Base-by-base conservation (phyloP, 805 yeast species). In the Ogataea corticis region DNA sequence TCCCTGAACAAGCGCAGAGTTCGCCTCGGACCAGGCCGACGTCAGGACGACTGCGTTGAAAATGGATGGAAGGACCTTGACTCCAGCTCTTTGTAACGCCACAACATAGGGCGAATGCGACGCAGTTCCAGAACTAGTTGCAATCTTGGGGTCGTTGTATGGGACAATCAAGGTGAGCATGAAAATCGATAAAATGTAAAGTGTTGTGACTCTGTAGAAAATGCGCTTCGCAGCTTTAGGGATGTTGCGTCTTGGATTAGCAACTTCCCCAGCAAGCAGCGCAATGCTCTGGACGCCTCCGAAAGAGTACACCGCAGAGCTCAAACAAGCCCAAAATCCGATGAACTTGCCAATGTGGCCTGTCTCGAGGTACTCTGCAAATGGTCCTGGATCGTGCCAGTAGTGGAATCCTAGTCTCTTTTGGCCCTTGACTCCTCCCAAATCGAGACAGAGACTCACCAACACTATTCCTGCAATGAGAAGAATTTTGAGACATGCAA, bases 51-150 rank as follows among this genome's bases (percentile, higher is more conserved):
- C 79, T 2, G 82, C 90, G 61, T 87, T 87, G 58, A 87, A 73
- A 36, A 87, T 76, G 51, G 80, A 82, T 35, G 87, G 90, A 50
- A 86, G 68, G 0, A 77, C 89, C 21, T 62, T 59, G 54, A 86
- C 83, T 30, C 74, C 68, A 17, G 86, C 84, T 51, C 72, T 73
- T 53, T 77, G 75, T 55, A 87, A 80, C 39, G 91, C 95, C 57
- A 85, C 79, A 40, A 85, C 89, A 55, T 83, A 86, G 29, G 95
- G 95, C 7, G 91, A 83, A 16, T 41, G 44, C 13, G 90, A 87
- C 28, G 82, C 76, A 2, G 89, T 89, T 48, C 80, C 79, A 10
- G 67, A 51, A 15, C 58, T 42, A 53, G 77, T 79, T 33, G 72
- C 68, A 18, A 72, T 65, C 40, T 62, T 55, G 36, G 62, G 63